A percentile compares a stretch with the other conserved stretches of the same genome.
Conservation (phyloP, 208 protist species). For the Porcisia hertigi region DNA sequence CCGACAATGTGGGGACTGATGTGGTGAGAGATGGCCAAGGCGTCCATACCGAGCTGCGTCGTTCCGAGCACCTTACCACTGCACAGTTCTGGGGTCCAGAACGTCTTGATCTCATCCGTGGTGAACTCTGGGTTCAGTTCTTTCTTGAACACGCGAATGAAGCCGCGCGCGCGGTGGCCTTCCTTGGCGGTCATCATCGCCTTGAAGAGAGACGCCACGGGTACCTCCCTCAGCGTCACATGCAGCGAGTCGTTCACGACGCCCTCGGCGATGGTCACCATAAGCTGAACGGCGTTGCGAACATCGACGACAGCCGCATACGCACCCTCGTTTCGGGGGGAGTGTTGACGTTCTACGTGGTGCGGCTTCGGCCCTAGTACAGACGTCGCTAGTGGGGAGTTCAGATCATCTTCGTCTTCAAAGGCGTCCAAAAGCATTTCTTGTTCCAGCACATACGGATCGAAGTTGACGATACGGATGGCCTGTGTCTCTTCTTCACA, state of each 20-base stretch:
- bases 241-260: conserved; percentile 66
- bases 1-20: conserved; percentile 87
- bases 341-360: conserved; percentile 38
- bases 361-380: conserved; percentile 46
- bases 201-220: conserved; percentile 80
- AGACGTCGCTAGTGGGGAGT: conserved; percentile 60
- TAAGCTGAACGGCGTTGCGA: conserved; percentile 81
- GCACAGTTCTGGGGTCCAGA: conserved; percentile 85
- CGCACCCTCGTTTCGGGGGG: conserved; percentile 64
- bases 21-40: conserved; percentile 62
- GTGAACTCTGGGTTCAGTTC: conserved; percentile 55
- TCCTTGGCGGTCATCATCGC: conserved; percentile 76
- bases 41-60: conserved; percentile 70
- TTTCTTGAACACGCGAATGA: conserved; percentile 75
- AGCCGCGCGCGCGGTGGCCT: conserved; percentile 73
- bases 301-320: conserved; percentile 87
- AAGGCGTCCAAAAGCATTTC: conserved; percentile 78
- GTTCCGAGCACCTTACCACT: conserved; percentile 87
- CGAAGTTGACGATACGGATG: conserved; percentile 89
- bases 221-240: conserved; percentile 75
- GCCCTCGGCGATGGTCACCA: conserved; percentile 87
- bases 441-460: conserved; percentile 90
- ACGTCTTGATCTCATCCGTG: conserved; percentile 63
- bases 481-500: conserved; percentile 77
- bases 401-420: conserved; percentile 71